A percentile compares a stretch with the other conserved stretches of the same genome.
phyloP scores from a whole-genome alignment of 140 eudicot species.

The Cichorium intybus region DNA sequence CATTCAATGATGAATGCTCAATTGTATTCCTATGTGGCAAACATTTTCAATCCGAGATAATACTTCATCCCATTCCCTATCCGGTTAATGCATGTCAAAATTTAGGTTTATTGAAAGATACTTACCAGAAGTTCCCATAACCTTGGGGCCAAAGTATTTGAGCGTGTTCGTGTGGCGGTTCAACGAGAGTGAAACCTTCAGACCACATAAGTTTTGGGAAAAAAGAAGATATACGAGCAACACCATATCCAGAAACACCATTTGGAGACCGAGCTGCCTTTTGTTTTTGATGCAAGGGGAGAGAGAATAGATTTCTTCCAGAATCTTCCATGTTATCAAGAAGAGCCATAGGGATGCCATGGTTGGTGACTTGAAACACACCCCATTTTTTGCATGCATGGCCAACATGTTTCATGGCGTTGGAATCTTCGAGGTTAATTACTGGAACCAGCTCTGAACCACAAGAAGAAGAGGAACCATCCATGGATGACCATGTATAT shows the following conservation, averaged over 20 bases:
- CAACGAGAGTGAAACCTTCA: conserved; percentile 86
- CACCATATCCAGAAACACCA: conserved; percentile 80
- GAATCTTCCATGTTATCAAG: conserved; percentile 46
- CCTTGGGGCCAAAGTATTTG: conserved; percentile 79
- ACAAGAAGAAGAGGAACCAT: conserved; percentile 1
- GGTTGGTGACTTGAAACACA: conserved; percentile 71
- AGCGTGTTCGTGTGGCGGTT: conserved; percentile 77
- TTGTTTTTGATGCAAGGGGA: conserved; percentile 79
- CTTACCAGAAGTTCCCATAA: conserved; percentile 65
- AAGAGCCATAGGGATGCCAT: conserved; percentile 44
- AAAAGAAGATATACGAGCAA: conserved; percentile 74
- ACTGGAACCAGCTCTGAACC: conserved; percentile 44
- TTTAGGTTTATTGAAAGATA: neutral
- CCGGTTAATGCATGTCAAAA: too few species aligned
- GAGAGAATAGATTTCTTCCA: conserved; percentile 53
- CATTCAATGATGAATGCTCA: too few species aligned
- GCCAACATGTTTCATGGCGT: conserved; percentile 46
- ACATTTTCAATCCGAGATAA: too few species aligned
- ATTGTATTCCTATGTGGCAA: too few species aligned
- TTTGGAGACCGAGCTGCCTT: conserved; percentile 62
- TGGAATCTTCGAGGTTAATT: conserved; percentile 46
- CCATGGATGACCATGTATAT: conserved; percentile 56
- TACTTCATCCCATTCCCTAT: too few species aligned
- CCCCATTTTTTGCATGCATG: conserved; percentile 97
- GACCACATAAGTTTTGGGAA: conserved; percentile 88